These are phyloP conservation scores for Ceriops zippeliana DNA, from an alignment of 345 rosid species.

Conservation along the genomic window DNA sequence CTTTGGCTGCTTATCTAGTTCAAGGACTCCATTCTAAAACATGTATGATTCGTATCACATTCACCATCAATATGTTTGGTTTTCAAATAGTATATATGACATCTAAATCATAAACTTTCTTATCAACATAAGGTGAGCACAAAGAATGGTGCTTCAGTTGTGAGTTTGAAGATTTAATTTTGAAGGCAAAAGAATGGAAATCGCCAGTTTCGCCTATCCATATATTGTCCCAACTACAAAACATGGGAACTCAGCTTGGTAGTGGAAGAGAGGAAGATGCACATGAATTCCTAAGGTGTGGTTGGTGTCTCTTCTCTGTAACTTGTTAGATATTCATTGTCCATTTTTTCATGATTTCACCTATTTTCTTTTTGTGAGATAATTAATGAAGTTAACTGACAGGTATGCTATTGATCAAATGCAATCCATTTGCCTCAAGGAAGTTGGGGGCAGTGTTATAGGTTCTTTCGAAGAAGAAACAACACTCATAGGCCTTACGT, in stretches of 20 bases:
- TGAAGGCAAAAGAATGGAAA: conserved; percentile 67
- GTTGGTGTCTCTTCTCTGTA: background rate
- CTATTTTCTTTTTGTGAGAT: background rate
- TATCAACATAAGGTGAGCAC: conserved; percentile 50
- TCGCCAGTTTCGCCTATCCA: conserved; percentile 65
- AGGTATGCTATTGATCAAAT: conserved; percentile 87
- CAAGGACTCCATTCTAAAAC: conserved; percentile 78
- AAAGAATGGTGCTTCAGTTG: conserved; percentile 88
- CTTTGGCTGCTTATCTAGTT: conserved; percentile 77
- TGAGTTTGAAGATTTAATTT: conserved; percentile 71
- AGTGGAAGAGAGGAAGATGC: conserved; percentile 97
- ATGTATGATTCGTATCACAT: conserved; percentile 46
- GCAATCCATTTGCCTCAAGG: conserved; percentile 84
- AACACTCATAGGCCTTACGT: conserved; percentile 78
- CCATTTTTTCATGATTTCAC: conserved; percentile 4
- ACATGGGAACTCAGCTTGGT: conserved; percentile 67
- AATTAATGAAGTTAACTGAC: conserved; percentile 20
- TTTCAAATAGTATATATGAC: conserved; percentile 8
- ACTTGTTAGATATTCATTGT: background rate
- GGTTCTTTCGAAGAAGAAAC: conserved; percentile 72
- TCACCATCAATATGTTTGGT: conserved; percentile 4
- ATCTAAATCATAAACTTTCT: conserved; percentile 5
- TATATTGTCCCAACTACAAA: conserved; percentile 64
- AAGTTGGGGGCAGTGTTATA: conserved; percentile 39
- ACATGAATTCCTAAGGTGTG: conserved; percentile 93